Evolutionary conservation across 2,329 filamentous ascomycete genomes (phyloP).

Genomic region (Metarhizium guizhouense): DNA sequence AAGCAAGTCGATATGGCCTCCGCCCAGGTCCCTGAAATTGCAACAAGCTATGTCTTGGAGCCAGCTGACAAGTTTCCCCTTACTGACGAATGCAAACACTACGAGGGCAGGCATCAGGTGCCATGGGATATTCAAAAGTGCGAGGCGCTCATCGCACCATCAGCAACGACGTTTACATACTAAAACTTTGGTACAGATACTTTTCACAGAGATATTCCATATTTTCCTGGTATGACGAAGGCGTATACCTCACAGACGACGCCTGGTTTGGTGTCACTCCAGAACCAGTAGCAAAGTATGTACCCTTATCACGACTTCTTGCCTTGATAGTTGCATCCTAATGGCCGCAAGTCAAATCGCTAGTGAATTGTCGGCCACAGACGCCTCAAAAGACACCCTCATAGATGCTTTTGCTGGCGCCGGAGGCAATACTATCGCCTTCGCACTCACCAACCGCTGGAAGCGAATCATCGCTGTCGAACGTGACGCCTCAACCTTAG

Average conservation of each 20-base stretch:
- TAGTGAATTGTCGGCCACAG: slow-evolving; percentile 52
- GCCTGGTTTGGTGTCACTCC: slow-evolving; percentile 97
- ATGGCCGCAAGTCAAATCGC: slow-evolving; percentile 58
- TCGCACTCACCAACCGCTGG: slow-evolving; percentile 74
- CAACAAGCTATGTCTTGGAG: slow-evolving; percentile 23
- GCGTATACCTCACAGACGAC: slow-evolving; percentile 83
- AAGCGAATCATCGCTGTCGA: slow-evolving; percentile 82
- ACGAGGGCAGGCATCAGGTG: slow-evolving; percentile 59
- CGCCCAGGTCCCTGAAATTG: slow-evolving; percentile 6
- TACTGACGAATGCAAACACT: slow-evolving; percentile 65
- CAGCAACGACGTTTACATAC: not conserved
- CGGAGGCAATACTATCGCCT: slow-evolving; percentile 92
- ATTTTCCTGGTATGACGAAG: slow-evolving; percentile 80
- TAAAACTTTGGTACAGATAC: slow-evolving; percentile 50
- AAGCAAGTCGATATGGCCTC: slow-evolving; percentile 9
- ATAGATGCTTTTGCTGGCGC: slow-evolving; percentile 88
- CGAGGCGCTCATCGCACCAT: slow-evolving; percentile 10
- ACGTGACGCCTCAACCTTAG: slow-evolving; percentile 67
- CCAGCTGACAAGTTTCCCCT: slow-evolving; percentile 39
- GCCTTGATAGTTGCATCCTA: not conserved
- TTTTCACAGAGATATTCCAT: slow-evolving; percentile 83
- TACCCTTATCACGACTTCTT: slow-evolving; percentile 10
- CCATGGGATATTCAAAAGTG: slow-evolving; percentile 82
- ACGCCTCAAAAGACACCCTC: slow-evolving; percentile 52
- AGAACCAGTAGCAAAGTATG: slow-evolving; percentile 77